These are phyloP conservation scores for Leccinum aurantiacum DNA, from an alignment of 768 basidiomycete species.

Conservation along the genomic window DNA sequence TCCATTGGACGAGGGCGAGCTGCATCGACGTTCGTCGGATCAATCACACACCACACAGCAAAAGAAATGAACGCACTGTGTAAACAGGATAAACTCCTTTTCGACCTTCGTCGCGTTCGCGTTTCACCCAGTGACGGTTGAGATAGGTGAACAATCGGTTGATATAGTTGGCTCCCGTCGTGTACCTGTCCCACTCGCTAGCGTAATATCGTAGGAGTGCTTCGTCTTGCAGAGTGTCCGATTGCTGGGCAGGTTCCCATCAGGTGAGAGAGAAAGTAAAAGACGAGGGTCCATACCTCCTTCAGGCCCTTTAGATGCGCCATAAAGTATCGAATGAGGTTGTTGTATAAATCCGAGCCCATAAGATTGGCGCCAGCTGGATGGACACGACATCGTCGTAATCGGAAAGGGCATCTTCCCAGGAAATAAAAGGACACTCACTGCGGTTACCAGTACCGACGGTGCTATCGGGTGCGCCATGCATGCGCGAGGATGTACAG, in stretches of 20 bases:
- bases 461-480: constrained; percentile 41
- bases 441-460: constrained; percentile 49
- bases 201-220: constrained; percentile 90
- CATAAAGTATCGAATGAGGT: constrained; percentile 89
- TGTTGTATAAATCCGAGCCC: constrained; percentile 96
- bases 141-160: constrained; percentile 97
- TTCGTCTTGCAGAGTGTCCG: constrained; percentile 82
- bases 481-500: constrained; percentile 88
- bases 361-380: constrained; percentile 90
- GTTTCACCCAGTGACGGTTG: constrained; percentile 98
- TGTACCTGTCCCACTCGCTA: constrained; percentile 93
- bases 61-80: constrained; percentile 61
- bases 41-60: not conserved
- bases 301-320: constrained; percentile 68
- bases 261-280: constrained; percentile 14
- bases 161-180: constrained; percentile 95
- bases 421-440: constrained; percentile 38
- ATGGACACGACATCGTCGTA: constrained; percentile 16
- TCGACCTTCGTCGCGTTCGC: constrained; percentile 95
- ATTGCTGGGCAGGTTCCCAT: constrained; percentile 47
- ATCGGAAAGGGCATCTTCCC: constrained; percentile 27
- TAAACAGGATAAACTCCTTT: constrained; percentile 95
- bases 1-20: constrained; percentile 98
- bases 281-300: constrained; percentile 49
- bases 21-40: constrained; percentile 24